Evolutionary conservation across 2,329 filamentous ascomycete genomes (phyloP), one percentile per base, ranked within the genome.

Genomic region (Exophiala oligosperma): DNA sequence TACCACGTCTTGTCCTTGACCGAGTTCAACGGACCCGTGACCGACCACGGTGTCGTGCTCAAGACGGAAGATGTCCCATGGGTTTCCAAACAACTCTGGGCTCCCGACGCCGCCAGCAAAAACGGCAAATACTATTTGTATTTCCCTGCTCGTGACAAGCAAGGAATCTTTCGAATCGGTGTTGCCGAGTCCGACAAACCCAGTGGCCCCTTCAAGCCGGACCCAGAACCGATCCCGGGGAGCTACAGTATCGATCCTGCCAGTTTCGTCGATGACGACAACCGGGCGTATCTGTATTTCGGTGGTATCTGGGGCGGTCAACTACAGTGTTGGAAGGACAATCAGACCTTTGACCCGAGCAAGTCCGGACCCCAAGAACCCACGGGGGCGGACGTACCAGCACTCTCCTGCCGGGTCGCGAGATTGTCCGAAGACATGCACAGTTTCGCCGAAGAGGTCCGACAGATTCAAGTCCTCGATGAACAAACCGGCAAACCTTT

Each of bases 301-400:
- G 89, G 89, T 46, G 89, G 89, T 0, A 81, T 92, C 23, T 92
- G 89, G 89, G 89, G 89, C 57, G 89, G 89, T 0, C 89, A 92
- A 74, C 76, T 92, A 63, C 88, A 92, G 72, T 91, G 88, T 76
- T 92, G 89, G 82, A 29, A 46, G 9, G 14, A 8, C 12, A 47
- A 26, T 1, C 24, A 12, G 5, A 51, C 60, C 23, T 92, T 86
- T 68, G 84, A 89, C 65, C 72, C 70, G 2, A 67, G 74, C 3
- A 81, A 78, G 76, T 76, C 77, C 23, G 81, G 83, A 0, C 78
- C 84, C 2, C 78, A 84, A 71, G 87, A 89, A 69, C 84, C 87
- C 0, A 72, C 71, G 1, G 85, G 84, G 7, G 67, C 70, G 1
- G 83, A 79, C n/a, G 81, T 79, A 2, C 60, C 68, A 0, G 88